Evolutionary conservation across 768 basidiomycete genomes (phyloP).

Genomic region (Antrodiella citrinella): DNA sequence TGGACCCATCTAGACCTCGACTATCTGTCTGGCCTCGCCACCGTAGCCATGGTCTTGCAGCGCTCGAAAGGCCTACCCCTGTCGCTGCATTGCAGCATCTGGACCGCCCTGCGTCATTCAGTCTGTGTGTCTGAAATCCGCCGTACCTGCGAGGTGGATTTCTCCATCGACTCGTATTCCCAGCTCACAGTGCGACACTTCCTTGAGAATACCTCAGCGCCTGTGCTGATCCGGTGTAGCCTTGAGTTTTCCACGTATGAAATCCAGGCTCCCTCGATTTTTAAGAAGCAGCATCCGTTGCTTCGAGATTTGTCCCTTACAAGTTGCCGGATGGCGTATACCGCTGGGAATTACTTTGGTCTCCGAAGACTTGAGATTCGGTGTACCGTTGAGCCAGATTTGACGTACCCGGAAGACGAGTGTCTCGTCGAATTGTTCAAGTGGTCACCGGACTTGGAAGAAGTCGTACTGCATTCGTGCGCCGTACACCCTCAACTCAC

Average conservation of each 20-base stretch:
- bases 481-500: background rate
- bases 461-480: background rate
- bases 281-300: background rate
- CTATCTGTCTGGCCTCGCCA: background rate
- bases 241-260: background rate
- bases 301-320: background rate
- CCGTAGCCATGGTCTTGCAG: background rate
- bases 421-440: background rate
- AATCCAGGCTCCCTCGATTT: background rate
- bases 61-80: background rate
- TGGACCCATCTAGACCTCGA: background rate
- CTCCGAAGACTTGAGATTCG: background rate
- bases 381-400: background rate
- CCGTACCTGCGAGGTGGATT: background rate
- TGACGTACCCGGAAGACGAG: background rate
- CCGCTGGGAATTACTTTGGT: background rate
- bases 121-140: background rate
- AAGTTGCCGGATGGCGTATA: background rate
- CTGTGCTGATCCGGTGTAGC: background rate
- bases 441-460: background rate
- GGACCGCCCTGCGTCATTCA: background rate
- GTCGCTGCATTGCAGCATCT: background rate
- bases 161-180: background rate
- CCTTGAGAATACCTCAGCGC: background rate
- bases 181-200: background rate